Base-by-base conservation (phyloP, 768 basidiomycete genomes). In the Mrakia hoshinonis region DNA sequence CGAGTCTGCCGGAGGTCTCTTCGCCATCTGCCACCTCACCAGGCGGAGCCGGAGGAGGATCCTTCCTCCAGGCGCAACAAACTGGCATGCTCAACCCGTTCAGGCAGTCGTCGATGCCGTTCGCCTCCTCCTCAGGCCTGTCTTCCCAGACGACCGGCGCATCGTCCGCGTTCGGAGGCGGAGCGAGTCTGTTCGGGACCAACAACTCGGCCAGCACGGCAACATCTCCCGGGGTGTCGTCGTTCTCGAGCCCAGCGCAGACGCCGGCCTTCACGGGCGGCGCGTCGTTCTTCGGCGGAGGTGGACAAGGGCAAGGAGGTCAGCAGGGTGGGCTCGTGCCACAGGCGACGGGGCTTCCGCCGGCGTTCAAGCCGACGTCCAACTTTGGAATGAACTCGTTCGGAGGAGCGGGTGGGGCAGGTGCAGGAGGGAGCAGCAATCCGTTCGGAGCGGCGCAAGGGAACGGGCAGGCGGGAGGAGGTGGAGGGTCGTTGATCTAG, bases 1-100 rank as follows among this genome's bases (percentile, higher is more conserved):
- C 88, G 64, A 84, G 85, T 3, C 79, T 92, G 31, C 92, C 92
- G 2, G 82, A 90, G 6, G 86, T 91, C 68, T 85, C 88, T 20
- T 48, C 62, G n/a, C 24, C 61, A 20, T 63, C 61, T 0, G 13
- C 61, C 6, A n/a, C 69, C 2, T 39, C 69, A 43, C 49, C 47
- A 1, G 22, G 31, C 46, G 34, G 36, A 34, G 66, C 24, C 4
- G 39, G 68, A 24, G 34, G 31, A 63, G 47, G n/a, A 31, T 60
- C 66, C 47, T 61, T 46, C 47, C 71, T 67, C 47, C 22, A 47
- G 12, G 13, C 65, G 4, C 71, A 68, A 43, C 1, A 64, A 1
- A 67, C 58, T 11, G 71, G 71, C 26, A 20, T 26, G 22, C 55
- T 55, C 46, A 72, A 72, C 60, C 71, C 71, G 9, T 72, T 72